Evolutionary conservation across 169 alveolate genomes (phyloP).

Genomic region (Toxoplasma gondii): DNA sequence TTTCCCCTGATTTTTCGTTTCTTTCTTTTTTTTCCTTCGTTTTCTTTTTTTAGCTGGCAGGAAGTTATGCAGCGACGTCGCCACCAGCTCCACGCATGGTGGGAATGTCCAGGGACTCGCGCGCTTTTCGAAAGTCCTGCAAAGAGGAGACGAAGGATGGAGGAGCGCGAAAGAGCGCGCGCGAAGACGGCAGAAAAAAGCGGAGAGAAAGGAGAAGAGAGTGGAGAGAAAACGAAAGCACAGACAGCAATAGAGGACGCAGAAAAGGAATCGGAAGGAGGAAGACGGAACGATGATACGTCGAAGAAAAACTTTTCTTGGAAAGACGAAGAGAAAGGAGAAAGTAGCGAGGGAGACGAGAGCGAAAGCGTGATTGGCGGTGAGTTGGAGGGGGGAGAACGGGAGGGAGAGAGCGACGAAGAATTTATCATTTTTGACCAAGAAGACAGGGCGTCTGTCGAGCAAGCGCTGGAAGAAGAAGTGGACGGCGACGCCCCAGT

Average conservation of each 20-base stretch:
- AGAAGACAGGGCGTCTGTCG: neutral
- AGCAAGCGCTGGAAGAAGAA: neutral
- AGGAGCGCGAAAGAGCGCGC: slow-evolving; percentile 22
- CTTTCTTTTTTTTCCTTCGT: neutral
- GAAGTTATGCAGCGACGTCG: slow-evolving; percentile 43
- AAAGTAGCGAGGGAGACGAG: too few relatives aligned
- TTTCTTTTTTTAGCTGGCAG: slow-evolving; percentile 32
- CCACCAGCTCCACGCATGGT: slow-evolving; percentile 42
- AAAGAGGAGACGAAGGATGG: neutral
- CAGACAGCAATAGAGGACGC: neutral
- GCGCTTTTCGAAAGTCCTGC: slow-evolving; percentile 29
- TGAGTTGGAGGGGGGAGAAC: neutral
- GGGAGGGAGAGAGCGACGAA: neutral
- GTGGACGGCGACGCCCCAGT: neutral
- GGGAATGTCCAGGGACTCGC: slow-evolving; percentile 36
- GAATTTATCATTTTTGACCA: neutral
- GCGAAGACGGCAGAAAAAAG: neutral
- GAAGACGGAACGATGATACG: too few relatives aligned
- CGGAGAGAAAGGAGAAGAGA: neutral
- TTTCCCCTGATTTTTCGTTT: too few relatives aligned
- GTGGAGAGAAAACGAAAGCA: neutral
- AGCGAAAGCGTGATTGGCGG: neutral
- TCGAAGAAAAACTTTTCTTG: too few relatives aligned
- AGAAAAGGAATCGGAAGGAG: too few relatives aligned
- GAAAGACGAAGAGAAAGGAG: too few relatives aligned